These are phyloP conservation scores for Mrakia blollopis DNA, from an alignment of 768 basidiomycete genomes.

Conservation along the genomic window DNA sequence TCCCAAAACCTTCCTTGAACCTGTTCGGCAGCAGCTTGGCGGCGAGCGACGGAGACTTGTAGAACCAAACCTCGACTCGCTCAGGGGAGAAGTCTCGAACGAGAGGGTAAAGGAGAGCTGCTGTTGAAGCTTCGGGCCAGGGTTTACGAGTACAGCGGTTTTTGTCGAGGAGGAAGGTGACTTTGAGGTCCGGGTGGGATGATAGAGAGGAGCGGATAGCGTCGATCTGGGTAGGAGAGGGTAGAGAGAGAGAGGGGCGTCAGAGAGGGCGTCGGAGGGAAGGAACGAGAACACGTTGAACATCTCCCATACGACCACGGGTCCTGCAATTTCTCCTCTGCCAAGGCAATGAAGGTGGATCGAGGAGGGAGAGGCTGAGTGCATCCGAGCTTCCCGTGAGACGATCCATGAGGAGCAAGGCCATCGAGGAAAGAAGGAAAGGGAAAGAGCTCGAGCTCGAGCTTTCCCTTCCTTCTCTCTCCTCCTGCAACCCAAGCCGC, in stretches of 20 bases:
- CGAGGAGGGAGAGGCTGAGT: too few relatives aligned
- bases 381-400: too few relatives aligned
- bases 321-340: too few relatives aligned
- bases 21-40: constrained; percentile 76
- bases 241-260: background rate
- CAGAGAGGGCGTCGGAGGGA: background rate
- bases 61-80: constrained; percentile 72
- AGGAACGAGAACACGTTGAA: too few relatives aligned
- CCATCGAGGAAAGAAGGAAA: too few relatives aligned
- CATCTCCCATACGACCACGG: too few relatives aligned
- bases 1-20: constrained; percentile 98
- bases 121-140: constrained; percentile 49
- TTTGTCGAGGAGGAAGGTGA: constrained; percentile 70
- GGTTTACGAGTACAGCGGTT: constrained; percentile 51
- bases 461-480: too few relatives aligned
- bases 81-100: constrained; percentile 59
- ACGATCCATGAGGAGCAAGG: too few relatives aligned
- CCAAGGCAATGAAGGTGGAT: too few relatives aligned
- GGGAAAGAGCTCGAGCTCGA: too few relatives aligned
- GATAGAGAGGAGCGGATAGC: constrained; percentile 60
- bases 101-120: constrained; percentile 60
- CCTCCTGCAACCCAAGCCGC: too few relatives aligned
- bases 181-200: constrained; percentile 57
- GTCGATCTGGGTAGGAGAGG: constrained; percentile 58
- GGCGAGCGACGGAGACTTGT: constrained; percentile 76